Percentiles rank a stretch among this genome's conserved stretches.
Conservation (phyloP, 805 yeast genomes). For the Clavispora phyllophila region DNA sequence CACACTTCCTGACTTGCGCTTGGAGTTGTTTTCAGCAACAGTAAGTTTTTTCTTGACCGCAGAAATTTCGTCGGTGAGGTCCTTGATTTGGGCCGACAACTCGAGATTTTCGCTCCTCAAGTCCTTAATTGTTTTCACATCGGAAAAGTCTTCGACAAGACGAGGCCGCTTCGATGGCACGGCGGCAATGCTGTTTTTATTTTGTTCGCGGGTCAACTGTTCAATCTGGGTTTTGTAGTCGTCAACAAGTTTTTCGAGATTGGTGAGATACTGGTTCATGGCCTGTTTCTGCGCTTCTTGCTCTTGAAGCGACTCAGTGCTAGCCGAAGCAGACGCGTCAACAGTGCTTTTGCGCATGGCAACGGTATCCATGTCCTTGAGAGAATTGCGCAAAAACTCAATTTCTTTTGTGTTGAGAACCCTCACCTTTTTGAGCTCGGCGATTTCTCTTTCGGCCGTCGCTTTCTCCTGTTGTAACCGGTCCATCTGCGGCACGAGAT, state of each 20-base stretch:
- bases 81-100: conserved; percentile 31
- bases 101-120: conserved; percentile 40
- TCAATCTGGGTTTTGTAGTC: conserved; percentile 51
- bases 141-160: conserved; percentile 14
- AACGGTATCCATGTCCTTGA: conserved; percentile 43
- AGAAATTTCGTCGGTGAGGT: conserved; percentile 30
- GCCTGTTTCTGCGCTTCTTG: conserved; percentile 10
- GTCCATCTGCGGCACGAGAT: conserved; percentile 11
- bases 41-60: conserved; percentile 33
- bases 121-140: conserved; percentile 17
- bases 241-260: conserved; percentile 46
- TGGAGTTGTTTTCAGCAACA: conserved; percentile 15
- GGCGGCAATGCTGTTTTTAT: conserved; percentile 15
- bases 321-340: conserved; percentile 1
- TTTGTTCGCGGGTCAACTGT: conserved; percentile 26
- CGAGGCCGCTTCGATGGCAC: conserved; percentile 25
- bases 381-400: conserved; percentile 50
- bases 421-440: conserved; percentile 47
- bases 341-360: conserved; percentile 12
- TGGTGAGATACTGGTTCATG: conserved; percentile 32
- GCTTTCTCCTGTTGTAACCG: conserved; percentile 10
- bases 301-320: conserved; percentile 16
- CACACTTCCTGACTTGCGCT: conserved; percentile 35
- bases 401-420: conserved; percentile 54
- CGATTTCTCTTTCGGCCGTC: conserved; percentile 16